These are phyloP conservation scores for Neoarthrinium moseri DNA, from an alignment of 2,329 filamentous ascomycete species.

Conservation along the genomic window DNA sequence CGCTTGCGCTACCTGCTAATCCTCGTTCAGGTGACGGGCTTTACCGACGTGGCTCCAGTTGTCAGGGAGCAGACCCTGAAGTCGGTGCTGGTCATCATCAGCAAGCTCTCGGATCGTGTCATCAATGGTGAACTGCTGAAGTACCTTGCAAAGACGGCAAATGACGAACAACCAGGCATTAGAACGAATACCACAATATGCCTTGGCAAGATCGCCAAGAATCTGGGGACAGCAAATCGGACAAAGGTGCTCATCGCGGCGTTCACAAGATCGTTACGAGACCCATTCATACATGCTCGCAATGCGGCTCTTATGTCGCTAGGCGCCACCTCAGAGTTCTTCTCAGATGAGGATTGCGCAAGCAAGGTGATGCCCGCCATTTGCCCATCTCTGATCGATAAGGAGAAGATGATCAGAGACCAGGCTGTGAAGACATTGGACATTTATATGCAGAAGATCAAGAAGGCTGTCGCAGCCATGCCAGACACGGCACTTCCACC, in stretches of 20 bases:
- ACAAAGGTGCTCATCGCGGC: conserved; percentile 91
- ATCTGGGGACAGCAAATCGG: conserved; percentile 74
- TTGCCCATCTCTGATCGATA: conserved; percentile 84
- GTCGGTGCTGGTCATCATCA: conserved; percentile 82
- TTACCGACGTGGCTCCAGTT: conserved; percentile 86
- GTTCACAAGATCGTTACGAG: conserved; percentile 83
- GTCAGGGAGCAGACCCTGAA: conserved; percentile 96
- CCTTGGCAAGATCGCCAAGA: conserved; percentile 90
- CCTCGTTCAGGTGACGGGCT: conserved; percentile 72
- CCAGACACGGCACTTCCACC: conserved; percentile 78
- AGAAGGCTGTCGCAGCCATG: conserved; percentile 72
- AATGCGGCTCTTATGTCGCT: conserved; percentile 87
- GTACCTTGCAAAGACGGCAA: conserved; percentile 91
- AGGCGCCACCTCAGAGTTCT: conserved; percentile 80
- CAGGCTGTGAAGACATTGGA: conserved; percentile 90
- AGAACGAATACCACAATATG: conserved; percentile 98
- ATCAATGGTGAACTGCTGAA: conserved; percentile 92
- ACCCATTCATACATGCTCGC: conserved; percentile 92
- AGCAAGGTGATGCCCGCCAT: conserved; percentile 78
- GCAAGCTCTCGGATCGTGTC: conserved; percentile 86
- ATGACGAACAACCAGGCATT: conserved; percentile 96
- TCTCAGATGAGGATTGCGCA: conserved; percentile 87
- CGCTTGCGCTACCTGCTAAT: not conserved
- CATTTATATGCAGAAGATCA: conserved; percentile 77
- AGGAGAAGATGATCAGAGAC: conserved; percentile 91